phyloP scores from a whole-genome alignment of 352 stramenopile genomes.

The Globisporangium abappressorium region DNA sequence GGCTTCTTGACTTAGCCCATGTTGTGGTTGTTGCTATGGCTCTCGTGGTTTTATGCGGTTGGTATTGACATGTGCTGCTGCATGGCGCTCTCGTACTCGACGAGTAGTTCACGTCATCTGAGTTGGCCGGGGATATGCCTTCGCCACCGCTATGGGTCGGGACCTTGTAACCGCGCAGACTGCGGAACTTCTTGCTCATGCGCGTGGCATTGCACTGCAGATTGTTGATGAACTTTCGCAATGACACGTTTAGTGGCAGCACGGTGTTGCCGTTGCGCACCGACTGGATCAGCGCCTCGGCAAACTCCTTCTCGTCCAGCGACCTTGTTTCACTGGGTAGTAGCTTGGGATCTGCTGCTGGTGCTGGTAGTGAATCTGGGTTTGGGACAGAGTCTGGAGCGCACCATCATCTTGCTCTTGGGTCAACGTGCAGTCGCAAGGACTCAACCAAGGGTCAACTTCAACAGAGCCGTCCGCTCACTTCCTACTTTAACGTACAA shows the following conservation, averaged over 20 bases:
- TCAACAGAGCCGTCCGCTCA: no score
- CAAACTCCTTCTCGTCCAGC: conserved; percentile 63
- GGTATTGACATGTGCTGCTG: neutral
- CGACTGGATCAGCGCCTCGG: conserved; percentile 49
- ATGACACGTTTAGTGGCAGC: conserved; percentile 46
- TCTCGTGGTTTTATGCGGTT: neutral
- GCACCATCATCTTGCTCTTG: no score
- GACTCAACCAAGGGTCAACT: no score
- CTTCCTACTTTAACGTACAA: no score
- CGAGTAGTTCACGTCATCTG: conserved; percentile 11
- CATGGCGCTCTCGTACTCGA: conserved; percentile 7
- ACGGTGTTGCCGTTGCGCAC: conserved; percentile 39
- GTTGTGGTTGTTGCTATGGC: neutral
- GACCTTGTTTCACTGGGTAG: conserved; percentile 43
- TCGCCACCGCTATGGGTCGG: neutral
- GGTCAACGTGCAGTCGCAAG: no score
- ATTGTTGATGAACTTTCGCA: conserved; percentile 55
- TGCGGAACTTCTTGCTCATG: conserved; percentile 65
- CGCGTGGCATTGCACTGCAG: conserved; percentile 67
- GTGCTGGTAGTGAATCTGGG: no score
- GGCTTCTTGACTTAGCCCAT: neutral
- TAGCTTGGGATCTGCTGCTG: neutral
- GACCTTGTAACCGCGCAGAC: neutral
- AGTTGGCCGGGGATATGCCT: conserved; percentile 15
- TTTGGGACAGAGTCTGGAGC: no score